These are phyloP conservation scores for Penicillium sp. DNA, from an alignment of 2,329 filamentous ascomycete species.

Conservation along the genomic window DNA sequence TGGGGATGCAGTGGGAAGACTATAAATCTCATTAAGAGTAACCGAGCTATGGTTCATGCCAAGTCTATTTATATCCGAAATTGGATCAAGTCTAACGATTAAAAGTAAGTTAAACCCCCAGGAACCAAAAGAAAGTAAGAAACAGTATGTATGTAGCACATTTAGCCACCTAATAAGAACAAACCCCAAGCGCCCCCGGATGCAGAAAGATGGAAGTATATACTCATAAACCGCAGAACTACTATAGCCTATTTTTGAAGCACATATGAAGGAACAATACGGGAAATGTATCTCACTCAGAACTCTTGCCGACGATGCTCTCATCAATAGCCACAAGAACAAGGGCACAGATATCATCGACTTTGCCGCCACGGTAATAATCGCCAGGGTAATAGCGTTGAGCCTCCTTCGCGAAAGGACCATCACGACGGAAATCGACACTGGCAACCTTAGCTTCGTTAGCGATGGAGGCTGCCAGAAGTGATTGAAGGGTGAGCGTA, in stretches of 20 bases:
- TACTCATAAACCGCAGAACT: background rate
- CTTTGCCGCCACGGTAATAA: conserved; percentile 85
- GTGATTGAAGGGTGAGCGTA: conserved; percentile 66
- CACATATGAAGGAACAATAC: background rate
- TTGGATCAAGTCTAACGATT: background rate
- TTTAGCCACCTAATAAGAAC: conserved; percentile 4
- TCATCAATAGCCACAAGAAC: conserved; percentile 73
- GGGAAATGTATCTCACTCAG: background rate
- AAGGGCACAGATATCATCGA: conserved; percentile 91
- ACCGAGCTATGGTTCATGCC: too few species aligned
- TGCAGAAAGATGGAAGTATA: conserved; percentile 8
- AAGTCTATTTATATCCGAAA: background rate
- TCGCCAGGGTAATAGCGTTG: conserved; percentile 84
- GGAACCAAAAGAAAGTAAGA: background rate
- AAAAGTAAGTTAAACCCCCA: background rate
- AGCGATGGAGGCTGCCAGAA: conserved; percentile 76
- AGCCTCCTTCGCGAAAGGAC: conserved; percentile 93
- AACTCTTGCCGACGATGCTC: conserved; percentile 1
- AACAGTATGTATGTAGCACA: conserved; percentile 5
- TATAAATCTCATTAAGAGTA: too few species aligned
- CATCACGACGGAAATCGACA: conserved; percentile 75
- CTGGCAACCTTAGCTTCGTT: conserved; percentile 82
- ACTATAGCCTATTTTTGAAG: background rate
- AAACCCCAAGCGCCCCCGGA: conserved; percentile 4
- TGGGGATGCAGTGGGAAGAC: background rate